Percentiles rank a stretch among this genome's conserved stretches.
Conservation (phyloP, 805 yeast genomes). For the Middelhovenomyces tepae region DNA sequence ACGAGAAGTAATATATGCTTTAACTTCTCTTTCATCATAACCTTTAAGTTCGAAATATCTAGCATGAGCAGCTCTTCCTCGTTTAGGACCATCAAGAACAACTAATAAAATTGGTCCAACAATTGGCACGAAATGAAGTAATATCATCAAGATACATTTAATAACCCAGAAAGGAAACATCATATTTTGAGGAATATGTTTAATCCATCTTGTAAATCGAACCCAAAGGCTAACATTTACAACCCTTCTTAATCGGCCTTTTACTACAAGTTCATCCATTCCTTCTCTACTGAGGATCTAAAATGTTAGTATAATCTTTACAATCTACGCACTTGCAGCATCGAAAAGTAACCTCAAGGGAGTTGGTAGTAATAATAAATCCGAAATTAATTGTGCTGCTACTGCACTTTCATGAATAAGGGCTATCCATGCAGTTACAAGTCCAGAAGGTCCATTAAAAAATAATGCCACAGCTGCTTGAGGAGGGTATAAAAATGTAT, state of each 20-base stretch:
- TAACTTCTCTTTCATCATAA: conserved; percentile 34
- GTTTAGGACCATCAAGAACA: conserved; percentile 43
- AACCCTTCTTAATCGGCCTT: conserved; percentile 30
- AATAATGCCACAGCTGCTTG: conserved; percentile 35
- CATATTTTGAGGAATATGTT: conserved; percentile 30
- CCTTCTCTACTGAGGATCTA: conserved; percentile 35
- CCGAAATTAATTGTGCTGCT: conserved; percentile 35
- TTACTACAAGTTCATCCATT: conserved; percentile 35
- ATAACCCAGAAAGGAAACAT: conserved; percentile 36
- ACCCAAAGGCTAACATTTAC: conserved; percentile 26
- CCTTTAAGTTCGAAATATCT: conserved; percentile 53
- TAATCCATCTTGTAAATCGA: conserved; percentile 26
- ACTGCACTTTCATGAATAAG: conserved; percentile 36
- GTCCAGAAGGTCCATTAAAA: conserved; percentile 44
- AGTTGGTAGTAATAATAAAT: conserved; percentile 37
- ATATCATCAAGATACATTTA: conserved; percentile 29
- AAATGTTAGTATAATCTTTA: neutral
- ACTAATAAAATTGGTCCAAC: conserved; percentile 50
- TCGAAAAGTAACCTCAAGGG: conserved; percentile 42
- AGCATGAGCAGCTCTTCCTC: conserved; percentile 43
- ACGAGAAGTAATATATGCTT: conserved; percentile 21
- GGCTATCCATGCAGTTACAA: conserved; percentile 37
- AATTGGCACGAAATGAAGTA: conserved; percentile 44
- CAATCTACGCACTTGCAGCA: conserved; percentile 25
- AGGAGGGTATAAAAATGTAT: conserved; percentile 36